Conservation (phyloP, 2,329 filamentous ascomycete genomes). For the Trichophyton verrucosum region DNA sequence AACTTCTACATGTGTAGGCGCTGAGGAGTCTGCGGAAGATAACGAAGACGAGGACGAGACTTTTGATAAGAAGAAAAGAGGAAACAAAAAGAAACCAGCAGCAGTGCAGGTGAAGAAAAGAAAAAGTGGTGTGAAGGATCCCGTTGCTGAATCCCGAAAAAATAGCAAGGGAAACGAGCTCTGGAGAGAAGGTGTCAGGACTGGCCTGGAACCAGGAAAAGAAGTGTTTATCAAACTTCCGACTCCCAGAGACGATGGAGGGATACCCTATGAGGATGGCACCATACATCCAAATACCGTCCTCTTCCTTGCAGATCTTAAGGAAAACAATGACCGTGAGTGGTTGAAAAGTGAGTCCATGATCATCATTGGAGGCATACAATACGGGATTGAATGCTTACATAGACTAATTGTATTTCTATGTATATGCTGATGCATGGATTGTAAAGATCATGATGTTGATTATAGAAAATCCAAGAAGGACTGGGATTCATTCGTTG, state of each 20-base stretch:
- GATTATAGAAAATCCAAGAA: slow-evolving; percentile 67
- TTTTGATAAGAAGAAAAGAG: background rate
- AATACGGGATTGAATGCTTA: background rate
- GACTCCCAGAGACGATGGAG: slow-evolving; percentile 48
- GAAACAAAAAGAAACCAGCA: background rate
- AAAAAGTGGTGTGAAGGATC: slow-evolving; percentile 14
- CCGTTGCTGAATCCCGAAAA: background rate
- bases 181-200: slow-evolving; percentile 45
- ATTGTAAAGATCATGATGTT: slow-evolving; percentile 54
- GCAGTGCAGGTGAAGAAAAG: slow-evolving; percentile 17
- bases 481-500: slow-evolving; percentile 71
- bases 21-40: slow-evolving; percentile 1
- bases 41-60: slow-evolving; percentile 9
- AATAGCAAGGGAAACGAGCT: slow-evolving; percentile 32
- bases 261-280: slow-evolving; percentile 44
- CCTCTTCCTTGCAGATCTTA: slow-evolving; percentile 47
- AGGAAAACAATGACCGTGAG: slow-evolving; percentile 48
- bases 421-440: background rate
- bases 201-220: slow-evolving; percentile 46
- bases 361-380: background rate
- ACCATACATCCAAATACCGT: slow-evolving; percentile 53
- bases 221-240: slow-evolving; percentile 51
- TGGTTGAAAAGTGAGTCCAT: slow-evolving; percentile 48
- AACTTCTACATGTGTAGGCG: background rate
- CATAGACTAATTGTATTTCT: slow-evolving; percentile 1